Conservation (phyloP, 805 yeast species). For the Saccharomycopsis selenospora region DNA sequence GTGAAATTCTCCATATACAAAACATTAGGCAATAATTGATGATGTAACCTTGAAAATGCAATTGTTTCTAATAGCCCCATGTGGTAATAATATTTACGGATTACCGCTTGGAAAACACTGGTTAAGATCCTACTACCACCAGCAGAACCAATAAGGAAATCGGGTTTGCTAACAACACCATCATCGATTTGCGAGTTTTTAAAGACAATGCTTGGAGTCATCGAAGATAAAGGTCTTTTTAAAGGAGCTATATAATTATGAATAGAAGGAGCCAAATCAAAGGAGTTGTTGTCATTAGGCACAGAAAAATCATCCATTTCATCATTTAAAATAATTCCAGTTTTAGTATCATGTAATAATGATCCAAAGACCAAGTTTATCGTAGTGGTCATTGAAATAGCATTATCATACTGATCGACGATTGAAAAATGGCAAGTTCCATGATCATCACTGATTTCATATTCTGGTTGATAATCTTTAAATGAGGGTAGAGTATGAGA, state of each 20-base stretch:
- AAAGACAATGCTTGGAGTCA: conserved; percentile 66
- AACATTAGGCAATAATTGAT: conserved; percentile 74
- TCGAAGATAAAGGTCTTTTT: conserved; percentile 80
- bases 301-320: conserved; percentile 94
- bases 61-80: conserved; percentile 59
- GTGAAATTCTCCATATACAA: conserved; percentile 54
- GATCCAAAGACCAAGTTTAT: conserved; percentile 82
- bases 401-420: conserved; percentile 65
- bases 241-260: conserved; percentile 70
- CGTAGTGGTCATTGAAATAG: conserved; percentile 85
- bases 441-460: conserved; percentile 68
- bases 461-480: conserved; percentile 73
- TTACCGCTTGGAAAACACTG: conserved; percentile 72
- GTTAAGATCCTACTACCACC: conserved; percentile 90
- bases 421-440: conserved; percentile 89
- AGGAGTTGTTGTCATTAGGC: conserved; percentile 60
- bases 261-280: conserved; percentile 72
- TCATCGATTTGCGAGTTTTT: conserved; percentile 25
- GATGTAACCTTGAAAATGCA: conserved; percentile 79
- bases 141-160: conserved; percentile 79
- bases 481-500: conserved; percentile 52
- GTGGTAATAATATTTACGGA: conserved; percentile 53
- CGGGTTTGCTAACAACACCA: conserved; percentile 37
- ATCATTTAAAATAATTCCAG: conserved; percentile 80
- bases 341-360: conserved; percentile 65